Evolutionary conservation across 179 eudicot genomes (phyloP).

Genomic region (Silene vulgaris): DNA sequence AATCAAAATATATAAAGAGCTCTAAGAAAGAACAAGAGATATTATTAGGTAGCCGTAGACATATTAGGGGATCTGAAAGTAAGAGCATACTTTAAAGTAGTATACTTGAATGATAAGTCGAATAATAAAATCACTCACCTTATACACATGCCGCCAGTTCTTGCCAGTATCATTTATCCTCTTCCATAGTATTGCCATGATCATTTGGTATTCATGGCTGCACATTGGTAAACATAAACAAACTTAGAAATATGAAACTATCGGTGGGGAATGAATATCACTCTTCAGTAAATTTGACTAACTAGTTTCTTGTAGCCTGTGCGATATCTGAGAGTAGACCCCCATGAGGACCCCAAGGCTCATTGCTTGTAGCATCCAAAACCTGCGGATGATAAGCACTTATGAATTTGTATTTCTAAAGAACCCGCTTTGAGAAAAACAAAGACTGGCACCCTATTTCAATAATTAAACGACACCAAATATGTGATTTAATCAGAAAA

Average conservation of each 20-base stretch:
- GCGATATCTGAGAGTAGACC: constrained; percentile 95
- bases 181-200: constrained; percentile 89
- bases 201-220: constrained; percentile 94
- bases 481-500: background rate
- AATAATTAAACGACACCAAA: background rate
- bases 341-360: constrained; percentile 99
- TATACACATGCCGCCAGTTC: constrained; percentile 98
- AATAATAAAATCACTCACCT: constrained; percentile 38
- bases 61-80: background rate
- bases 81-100: constrained; percentile 3
- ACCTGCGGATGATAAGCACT: constrained; percentile 36
- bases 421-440: background rate
- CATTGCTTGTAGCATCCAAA: constrained; percentile 98
- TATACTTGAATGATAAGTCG: background rate
- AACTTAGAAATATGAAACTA: background rate
- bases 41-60: background rate
- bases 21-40: background rate
- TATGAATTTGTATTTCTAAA: background rate
- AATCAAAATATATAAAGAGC: background rate
- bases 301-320: constrained; percentile 85
- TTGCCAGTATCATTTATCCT: constrained; percentile 89
- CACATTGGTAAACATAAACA: constrained; percentile 20
- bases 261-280: background rate
- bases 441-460: background rate
- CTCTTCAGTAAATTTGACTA: constrained; percentile 25